Evolutionary conservation across 208 protist genomes (phyloP).

Genomic region (Balamuthia mandrillaris): DNA sequence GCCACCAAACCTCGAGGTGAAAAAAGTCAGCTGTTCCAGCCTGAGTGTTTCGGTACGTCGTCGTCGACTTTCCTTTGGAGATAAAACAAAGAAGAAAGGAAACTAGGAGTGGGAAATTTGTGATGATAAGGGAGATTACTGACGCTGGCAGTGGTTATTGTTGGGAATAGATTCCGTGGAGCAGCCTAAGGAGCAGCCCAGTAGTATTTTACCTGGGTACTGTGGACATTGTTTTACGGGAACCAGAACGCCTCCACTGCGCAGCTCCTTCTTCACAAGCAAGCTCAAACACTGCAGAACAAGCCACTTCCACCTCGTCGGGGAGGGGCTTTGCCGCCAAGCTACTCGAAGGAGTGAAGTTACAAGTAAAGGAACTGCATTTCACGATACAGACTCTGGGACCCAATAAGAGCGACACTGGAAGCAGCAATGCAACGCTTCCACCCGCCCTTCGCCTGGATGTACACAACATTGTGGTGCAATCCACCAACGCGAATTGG

Average conservation of each 20-base stretch:
- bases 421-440: no score
- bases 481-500: not conserved
- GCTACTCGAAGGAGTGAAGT: not conserved
- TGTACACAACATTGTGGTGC: not conserved
- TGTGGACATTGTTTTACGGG: slow-evolving; percentile 1
- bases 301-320: not conserved
- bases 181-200: not conserved
- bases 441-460: not conserved
- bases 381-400: slow-evolving; percentile 27
- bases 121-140: not conserved
- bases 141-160: not conserved
- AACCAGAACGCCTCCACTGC: no score
- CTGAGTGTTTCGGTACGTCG: not conserved
- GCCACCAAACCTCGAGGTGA: not conserved
- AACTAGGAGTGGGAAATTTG: not conserved
- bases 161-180: not conserved
- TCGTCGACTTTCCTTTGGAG: no score
- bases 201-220: not conserved
- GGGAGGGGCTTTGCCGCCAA: not conserved
- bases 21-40: not conserved
- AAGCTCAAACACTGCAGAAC: no score
- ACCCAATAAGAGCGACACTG: not conserved
- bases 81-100: no score
- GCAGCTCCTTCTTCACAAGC: no score
- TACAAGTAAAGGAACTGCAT: not conserved